Base-by-base conservation (phyloP, 257 asterid species). In the Rehmannia glutinosa region DNA sequence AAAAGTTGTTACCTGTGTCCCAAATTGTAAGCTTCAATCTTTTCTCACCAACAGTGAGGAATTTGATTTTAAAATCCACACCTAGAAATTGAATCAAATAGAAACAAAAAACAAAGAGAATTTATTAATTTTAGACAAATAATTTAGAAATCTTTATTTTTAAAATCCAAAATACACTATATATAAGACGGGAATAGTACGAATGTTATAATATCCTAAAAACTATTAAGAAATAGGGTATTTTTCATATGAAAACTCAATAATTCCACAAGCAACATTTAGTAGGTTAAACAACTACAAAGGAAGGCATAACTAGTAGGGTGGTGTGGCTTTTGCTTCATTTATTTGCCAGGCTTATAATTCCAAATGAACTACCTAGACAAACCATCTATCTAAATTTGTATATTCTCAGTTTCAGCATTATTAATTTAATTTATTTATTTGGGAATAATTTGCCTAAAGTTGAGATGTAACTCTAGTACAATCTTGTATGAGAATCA, bases 31-130 rank as follows among this genome's bases (percentile, higher is more conserved):
- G 96, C 94, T 93, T 93, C 81, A 93, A 67, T 68, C 53, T 86
- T 74, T 88, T 90, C 59, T 85, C 97, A 67, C 82, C 95, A 58
- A 86, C 94, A 10, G 88, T 84, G 72, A 93, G 84, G 53, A 84
- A 73, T 85, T 90, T 93, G 78, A 90, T 83, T 85, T 93, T 87
- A 70, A 92, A 92, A 84, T 92, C 97, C 64, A 92, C 98, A 53
- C 97, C 97, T 90, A 67, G 11, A 73, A 45, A 50, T 58, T 23
- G 39, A 42, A 62, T 24, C 16, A 28, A 59, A 64, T 4, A 5
- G 53, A 10, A 21, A 67, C 12, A 68, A 43, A 46, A n/a, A 49
- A 57, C 6, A 64, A 8, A 16, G 12, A 21, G 1, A 56, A 64
- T 35, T 21, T 5, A 68, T 7, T 24, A 49, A 15, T 56, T 16